Conservation (phyloP, 495 filamentous ascomycete species). For the Saxophila tyrrhenica region DNA sequence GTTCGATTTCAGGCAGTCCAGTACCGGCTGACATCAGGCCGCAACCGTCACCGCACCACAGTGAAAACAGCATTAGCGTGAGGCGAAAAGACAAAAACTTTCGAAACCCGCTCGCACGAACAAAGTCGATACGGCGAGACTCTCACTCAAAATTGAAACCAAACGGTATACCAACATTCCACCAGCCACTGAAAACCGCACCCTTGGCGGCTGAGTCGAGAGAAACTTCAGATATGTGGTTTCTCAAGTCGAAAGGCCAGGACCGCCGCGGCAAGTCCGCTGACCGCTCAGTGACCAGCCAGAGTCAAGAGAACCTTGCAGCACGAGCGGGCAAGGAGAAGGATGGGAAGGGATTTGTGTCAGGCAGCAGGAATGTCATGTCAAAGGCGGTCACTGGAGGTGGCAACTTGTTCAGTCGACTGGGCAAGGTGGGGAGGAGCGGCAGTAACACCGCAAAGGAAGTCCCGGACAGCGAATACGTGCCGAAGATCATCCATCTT, state of each 20-base stretch:
- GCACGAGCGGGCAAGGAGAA: constrained; percentile 13
- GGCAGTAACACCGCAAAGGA: constrained; percentile 58
- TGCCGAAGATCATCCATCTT: constrained; percentile 64
- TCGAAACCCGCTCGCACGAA: constrained; percentile 15
- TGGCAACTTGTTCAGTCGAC: constrained; percentile 62
- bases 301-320: constrained; percentile 21
- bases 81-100: constrained; percentile 7
- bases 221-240: constrained; percentile 2
- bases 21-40: not conserved
- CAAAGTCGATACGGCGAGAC: constrained; percentile 17
- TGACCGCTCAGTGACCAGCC: constrained; percentile 7
- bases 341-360: constrained; percentile 40
- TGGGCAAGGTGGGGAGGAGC: constrained; percentile 62
- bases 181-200: constrained; percentile 15
- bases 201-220: constrained; percentile 6
- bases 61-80: constrained; percentile 6
- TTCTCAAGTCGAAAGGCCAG: constrained; percentile 2
- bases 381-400: constrained; percentile 59
- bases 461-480: constrained; percentile 63
- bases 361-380: constrained; percentile 58
- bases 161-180: constrained; percentile 2
- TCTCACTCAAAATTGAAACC: constrained; percentile 12
- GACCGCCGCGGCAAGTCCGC: constrained; percentile 19
- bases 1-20: not conserved
- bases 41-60: constrained; percentile 14